These are phyloP conservation scores for Delitschia confertaspora DNA, from an alignment of 495 filamentous ascomycete species.

Conservation along the genomic window DNA sequence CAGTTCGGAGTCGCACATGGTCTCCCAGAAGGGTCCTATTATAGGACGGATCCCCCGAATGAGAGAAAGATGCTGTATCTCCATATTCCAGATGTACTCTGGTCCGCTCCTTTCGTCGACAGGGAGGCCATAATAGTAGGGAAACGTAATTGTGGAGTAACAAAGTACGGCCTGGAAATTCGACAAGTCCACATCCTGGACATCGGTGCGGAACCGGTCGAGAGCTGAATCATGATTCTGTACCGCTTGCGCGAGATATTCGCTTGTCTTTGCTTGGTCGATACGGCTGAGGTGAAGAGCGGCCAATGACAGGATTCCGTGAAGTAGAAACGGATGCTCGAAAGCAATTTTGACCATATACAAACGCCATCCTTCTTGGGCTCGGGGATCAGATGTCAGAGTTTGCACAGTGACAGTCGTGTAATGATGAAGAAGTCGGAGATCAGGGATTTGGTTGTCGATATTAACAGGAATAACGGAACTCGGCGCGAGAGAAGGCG, in stretches of 20 bases:
- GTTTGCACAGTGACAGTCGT: slow-evolving; percentile 3
- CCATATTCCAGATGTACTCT: slow-evolving; percentile 1
- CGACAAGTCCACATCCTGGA: slow-evolving; percentile 7
- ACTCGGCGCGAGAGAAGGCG: background rate
- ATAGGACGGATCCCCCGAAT: slow-evolving; percentile 8
- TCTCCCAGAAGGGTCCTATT: slow-evolving; percentile 1
- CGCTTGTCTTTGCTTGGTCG: background rate
- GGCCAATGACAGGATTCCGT: slow-evolving; percentile 13
- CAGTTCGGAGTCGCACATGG: slow-evolving; percentile 4
- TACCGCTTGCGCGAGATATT: slow-evolving; percentile 12
- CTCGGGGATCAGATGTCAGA: background rate
- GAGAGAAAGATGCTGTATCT: slow-evolving; percentile 7
- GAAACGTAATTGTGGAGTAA: slow-evolving; percentile 10
- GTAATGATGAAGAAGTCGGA: slow-evolving; percentile 23
- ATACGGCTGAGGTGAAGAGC: slow-evolving; percentile 22
- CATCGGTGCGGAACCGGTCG: slow-evolving; percentile 4
- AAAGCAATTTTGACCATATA: slow-evolving; percentile 13
- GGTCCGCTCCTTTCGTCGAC: background rate
- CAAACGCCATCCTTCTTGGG: slow-evolving; percentile 1
- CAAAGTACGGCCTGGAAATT: slow-evolving; percentile 18
- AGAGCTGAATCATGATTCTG: slow-evolving; percentile 14
- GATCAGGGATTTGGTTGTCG: slow-evolving; percentile 5
- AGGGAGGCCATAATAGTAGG: slow-evolving; percentile 11
- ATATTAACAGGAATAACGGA: background rate
- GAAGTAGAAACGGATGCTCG: slow-evolving; percentile 16